A percentile compares a stretch with the other conserved stretches of the same genome.
Evolutionary conservation across 495 filamentous ascomycete genomes (phyloP).

Genomic region (Penicillium simplicissimum): DNA sequence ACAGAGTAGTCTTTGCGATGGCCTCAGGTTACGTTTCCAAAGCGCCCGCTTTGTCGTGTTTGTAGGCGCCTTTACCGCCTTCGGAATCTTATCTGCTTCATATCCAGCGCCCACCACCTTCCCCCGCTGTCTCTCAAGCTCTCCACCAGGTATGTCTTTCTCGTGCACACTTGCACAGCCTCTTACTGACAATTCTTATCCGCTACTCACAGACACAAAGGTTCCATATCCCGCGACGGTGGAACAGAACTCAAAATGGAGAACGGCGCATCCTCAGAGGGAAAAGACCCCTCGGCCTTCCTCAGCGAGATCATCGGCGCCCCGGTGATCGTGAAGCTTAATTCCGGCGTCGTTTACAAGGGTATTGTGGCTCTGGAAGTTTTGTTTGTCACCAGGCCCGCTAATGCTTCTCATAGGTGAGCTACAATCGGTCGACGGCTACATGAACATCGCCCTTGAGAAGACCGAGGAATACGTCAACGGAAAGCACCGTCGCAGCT

Average conservation of each 20-base stretch:
- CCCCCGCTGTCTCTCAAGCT: not conserved
- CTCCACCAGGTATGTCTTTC: constrained; percentile 8
- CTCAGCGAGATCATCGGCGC: constrained; percentile 89
- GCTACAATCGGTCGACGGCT: constrained; percentile 95
- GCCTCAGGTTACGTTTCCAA: not conserved
- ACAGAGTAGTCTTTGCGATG: not conserved
- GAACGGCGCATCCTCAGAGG: constrained; percentile 65
- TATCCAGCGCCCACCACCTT: not conserved
- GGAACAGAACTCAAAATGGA: constrained; percentile 59
- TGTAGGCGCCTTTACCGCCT: constrained; percentile 7
- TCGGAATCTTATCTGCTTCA: constrained; percentile 9
- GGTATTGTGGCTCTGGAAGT: constrained; percentile 49
- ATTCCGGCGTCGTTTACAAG: constrained; percentile 94
- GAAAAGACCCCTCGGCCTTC: constrained; percentile 88
- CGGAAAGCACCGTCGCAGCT: constrained; percentile 74
- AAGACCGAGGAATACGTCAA: constrained; percentile 90
- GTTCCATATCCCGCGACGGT: not conserved
- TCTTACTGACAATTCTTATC: not conserved
- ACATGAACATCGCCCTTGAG: constrained; percentile 98
- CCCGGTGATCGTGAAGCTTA: constrained; percentile 90
- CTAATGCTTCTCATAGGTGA: constrained; percentile 60
- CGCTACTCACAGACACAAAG: not conserved
- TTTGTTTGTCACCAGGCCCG: not conserved
- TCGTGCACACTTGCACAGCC: not conserved
- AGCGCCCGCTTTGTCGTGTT: not conserved